A percentile compares a stretch with the other conserved stretches of the same genome.
Evolutionary conservation across 2,329 filamentous ascomycete genomes (phyloP).

Genomic region (Aschersonia sp.): DNA sequence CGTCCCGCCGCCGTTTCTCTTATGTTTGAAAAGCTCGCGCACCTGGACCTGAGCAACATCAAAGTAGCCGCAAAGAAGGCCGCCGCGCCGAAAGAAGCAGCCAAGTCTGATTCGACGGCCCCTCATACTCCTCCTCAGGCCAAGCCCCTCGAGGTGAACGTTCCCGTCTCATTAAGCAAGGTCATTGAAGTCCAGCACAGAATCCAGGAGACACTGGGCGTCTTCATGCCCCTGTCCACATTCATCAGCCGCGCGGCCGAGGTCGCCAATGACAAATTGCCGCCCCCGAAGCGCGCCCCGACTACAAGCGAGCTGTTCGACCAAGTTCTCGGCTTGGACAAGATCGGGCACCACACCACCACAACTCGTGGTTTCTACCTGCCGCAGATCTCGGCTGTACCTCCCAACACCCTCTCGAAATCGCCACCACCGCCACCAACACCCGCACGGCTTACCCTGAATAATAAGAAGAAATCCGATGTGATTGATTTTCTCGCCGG

Average conservation of each 20-base stretch:
- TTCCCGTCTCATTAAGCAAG: conserved; percentile 65
- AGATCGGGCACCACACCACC: conserved; percentile 25
- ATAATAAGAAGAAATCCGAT: conserved; percentile 34
- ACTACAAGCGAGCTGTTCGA: conserved; percentile 78
- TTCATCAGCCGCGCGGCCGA: conserved; percentile 78
- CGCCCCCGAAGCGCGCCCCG: conserved; percentile 45
- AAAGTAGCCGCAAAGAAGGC: conserved; percentile 52
- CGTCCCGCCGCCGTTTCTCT: conserved; percentile 58
- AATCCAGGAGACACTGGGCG: conserved; percentile 62
- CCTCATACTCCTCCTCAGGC: conserved; percentile 18
- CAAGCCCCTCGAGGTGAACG: conserved; percentile 42
- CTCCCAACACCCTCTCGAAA: conserved; percentile 25
- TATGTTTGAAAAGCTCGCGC: conserved; percentile 59
- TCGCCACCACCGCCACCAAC: conserved; percentile 9
- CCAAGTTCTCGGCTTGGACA: conserved; percentile 61
- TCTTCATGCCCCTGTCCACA: conserved; percentile 69
- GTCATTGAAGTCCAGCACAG: conserved; percentile 71
- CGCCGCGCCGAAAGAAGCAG: conserved; percentile 21
- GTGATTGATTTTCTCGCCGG: conserved; percentile 64
- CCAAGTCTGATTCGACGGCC: conserved; percentile 23
- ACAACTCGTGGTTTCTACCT: conserved; percentile 49
- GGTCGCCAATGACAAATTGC: conserved; percentile 77
- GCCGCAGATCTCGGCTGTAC: conserved; percentile 53
- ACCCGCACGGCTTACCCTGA: conserved; percentile 1
- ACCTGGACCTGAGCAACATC: conserved; percentile 92